Percentiles rank a stretch among this genome's conserved stretches.
These are phyloP conservation scores for Vickermania ingenoplastis DNA, from an alignment of 208 protist species.

Conservation along the genomic window DNA sequence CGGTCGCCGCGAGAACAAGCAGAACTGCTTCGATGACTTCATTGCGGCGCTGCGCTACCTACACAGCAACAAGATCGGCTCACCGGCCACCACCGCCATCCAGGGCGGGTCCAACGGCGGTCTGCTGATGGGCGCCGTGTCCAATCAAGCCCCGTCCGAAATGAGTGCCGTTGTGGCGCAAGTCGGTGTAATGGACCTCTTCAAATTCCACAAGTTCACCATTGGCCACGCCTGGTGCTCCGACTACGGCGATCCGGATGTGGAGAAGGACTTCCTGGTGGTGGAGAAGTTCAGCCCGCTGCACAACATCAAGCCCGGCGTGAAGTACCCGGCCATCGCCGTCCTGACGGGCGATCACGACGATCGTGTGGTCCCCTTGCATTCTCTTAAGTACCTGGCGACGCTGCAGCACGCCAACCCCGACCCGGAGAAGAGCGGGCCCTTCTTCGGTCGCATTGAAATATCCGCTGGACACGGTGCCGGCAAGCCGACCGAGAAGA, in stretches of 20 bases:
- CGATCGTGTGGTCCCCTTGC: slow-evolving; percentile 93
- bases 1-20: slow-evolving; percentile 66
- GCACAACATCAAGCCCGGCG: slow-evolving; percentile 79
- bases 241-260: slow-evolving; percentile 90
- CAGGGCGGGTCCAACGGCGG: slow-evolving; percentile 94
- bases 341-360: slow-evolving; percentile 93
- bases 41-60: slow-evolving; percentile 68
- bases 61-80: slow-evolving; percentile 64
- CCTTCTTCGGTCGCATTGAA: slow-evolving; percentile 83
- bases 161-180: slow-evolving; percentile 79
- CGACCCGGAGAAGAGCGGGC: slow-evolving; percentile 30
- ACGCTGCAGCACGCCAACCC: slow-evolving; percentile 85
- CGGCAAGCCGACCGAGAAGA: slow-evolving; percentile 90
- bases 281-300: slow-evolving; percentile 91
- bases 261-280: slow-evolving; percentile 86
- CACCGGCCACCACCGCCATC: slow-evolving; percentile 76
- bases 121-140: slow-evolving; percentile 82
- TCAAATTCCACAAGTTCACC: slow-evolving; percentile 94
- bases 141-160: slow-evolving; percentile 85
- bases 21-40: slow-evolving; percentile 90
- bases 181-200: slow-evolving; percentile 92
- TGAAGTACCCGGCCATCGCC: slow-evolving; percentile 87
- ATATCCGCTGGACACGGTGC: slow-evolving; percentile 79
- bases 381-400: slow-evolving; percentile 93
- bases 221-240: slow-evolving; percentile 91